These are phyloP conservation scores for Rhodotorula mucilaginosa DNA, from an alignment of 1,284 basidiomycete species.

Conservation along the genomic window DNA sequence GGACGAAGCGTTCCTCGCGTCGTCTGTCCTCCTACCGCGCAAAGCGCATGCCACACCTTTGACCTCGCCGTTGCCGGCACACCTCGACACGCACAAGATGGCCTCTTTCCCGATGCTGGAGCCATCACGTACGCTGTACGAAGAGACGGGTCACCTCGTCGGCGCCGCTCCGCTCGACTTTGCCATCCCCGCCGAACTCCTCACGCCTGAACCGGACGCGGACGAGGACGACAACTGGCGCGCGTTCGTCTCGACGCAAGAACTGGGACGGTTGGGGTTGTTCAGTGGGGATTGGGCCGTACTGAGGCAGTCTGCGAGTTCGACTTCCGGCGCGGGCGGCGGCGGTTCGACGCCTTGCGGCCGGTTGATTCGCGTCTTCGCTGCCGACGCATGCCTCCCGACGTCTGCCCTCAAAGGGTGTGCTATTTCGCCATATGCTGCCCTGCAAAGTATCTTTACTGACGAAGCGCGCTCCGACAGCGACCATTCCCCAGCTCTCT, in stretches of 20 bases:
- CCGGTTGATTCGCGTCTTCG: conserved; percentile 43
- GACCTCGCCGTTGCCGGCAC: conserved; percentile 25
- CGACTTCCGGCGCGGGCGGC: neutral
- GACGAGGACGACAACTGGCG: conserved; percentile 33
- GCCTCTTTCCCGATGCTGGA: conserved; percentile 17
- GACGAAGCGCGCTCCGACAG: conserved; percentile 42
- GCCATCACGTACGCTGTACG: neutral
- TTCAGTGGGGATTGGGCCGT: conserved; percentile 86
- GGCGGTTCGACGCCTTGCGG: conserved; percentile 37
- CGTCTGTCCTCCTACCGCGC: conserved; percentile 50
- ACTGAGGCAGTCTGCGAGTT: conserved; percentile 16
- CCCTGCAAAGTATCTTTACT: conserved; percentile 34
- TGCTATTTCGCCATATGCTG: conserved; percentile 53
- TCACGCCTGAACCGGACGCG: conserved; percentile 16
- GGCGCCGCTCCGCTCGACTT: conserved; percentile 3
- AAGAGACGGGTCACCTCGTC: conserved; percentile 35
- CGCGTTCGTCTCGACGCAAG: conserved; percentile 60
- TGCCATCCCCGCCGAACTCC: conserved; percentile 18
- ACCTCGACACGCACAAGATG: neutral
- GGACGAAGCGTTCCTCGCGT: conserved; percentile 67
- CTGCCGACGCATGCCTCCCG: conserved; percentile 47
- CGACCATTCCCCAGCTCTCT: neutral
- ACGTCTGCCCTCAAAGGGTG: no score
- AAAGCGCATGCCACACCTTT: conserved; percentile 27
- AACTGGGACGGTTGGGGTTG: conserved; percentile 69